Conservation (phyloP, 768 basidiomycete species). For the Suillus decipiens region DNA sequence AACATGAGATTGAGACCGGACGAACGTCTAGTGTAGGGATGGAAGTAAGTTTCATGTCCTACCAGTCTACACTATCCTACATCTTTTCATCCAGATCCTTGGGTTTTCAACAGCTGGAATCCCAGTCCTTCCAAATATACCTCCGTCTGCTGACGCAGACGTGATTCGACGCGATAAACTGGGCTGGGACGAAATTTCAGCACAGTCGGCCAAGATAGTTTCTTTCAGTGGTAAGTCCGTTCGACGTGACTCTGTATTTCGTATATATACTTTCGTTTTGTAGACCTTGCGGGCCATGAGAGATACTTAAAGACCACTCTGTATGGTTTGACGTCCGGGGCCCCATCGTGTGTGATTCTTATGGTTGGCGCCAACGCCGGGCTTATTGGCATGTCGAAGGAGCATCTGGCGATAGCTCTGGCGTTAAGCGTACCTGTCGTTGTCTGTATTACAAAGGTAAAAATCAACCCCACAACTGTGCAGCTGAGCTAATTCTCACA, state of each 20-base stretch:
- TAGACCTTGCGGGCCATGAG: conserved; percentile 96
- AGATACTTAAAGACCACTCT: conserved; percentile 90
- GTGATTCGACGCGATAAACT: conserved; percentile 80
- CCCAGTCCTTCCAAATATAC: conserved; percentile 73
- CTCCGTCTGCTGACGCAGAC: conserved; percentile 59
- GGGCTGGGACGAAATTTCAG: conserved; percentile 94
- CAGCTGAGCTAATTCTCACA: conserved; percentile 7
- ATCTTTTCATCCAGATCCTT: conserved; percentile 59
- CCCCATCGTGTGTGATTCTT: conserved; percentile 88
- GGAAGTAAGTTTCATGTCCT: conserved; percentile 62
- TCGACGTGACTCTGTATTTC: background rate
- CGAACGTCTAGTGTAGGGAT: conserved; percentile 95
- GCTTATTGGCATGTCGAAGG: conserved; percentile 90
- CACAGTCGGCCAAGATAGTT: conserved; percentile 87
- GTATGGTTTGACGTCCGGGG: conserved; percentile 92
- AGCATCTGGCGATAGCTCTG: conserved; percentile 93
- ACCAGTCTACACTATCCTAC: background rate
- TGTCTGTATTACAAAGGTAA: conserved; percentile 91
- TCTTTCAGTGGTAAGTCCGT: conserved; percentile 76
- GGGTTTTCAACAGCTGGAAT: conserved; percentile 80
- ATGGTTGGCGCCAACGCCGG: conserved; percentile 97
- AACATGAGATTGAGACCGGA: conserved; percentile 96
- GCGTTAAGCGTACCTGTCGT: conserved; percentile 93
- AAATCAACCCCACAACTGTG: conserved; percentile 10
- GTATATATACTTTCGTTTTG: background rate